Evolutionary conservation across 2,329 filamentous ascomycete species (phyloP), one percentile per base, ranked within the genome.

Genomic region (Colletotrichum kahawae): DNA sequence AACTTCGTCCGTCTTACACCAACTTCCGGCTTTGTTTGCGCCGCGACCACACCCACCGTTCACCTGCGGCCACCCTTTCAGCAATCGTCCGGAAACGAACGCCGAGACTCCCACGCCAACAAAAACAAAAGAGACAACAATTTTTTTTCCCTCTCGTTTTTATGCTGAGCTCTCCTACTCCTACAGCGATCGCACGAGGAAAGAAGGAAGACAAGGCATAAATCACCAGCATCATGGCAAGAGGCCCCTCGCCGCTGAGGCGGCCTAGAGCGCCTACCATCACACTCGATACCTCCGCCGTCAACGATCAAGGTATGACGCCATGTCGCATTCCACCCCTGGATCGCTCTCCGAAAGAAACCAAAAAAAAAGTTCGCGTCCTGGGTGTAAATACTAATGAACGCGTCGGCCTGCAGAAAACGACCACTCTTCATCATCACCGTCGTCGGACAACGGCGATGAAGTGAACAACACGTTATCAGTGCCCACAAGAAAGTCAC

Each of bases 231-330:
- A 48, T 29, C 68, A 75, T 75, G 72, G 31, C 62, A n/a, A 62
- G 72, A 65, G 38, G 64, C 54, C 64, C 56, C 12, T 75, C 72
- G 14, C 72, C 72, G 62, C 31, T 63, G 33, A 63, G 67, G 43
- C 76, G 76, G 31, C 64, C 76, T n/a, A 67, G 74, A 64, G 75
- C 76, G 29, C 76, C 76, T 65, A 76, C 76, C n/a, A 77, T 77
- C 38, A 77, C 74, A 33, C 74, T 77, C 33, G 76, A 77, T 36
- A 77, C 76, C 12, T 77, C 76, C 27, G 76, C 76, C 34, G 69
- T 77, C 21, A 76, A 66, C 67, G 76, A 76, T 33, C 70, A 76
- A 76, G 76, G 76, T 77, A 76, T 67, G 74, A 71, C 66, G 56
- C 48, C 63, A 60, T 70, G 36, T 43, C 57, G 33, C 54, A 51